Evolutionary conservation across 257 asterid genomes (phyloP).

Genomic region (Capsicum pubescens): DNA sequence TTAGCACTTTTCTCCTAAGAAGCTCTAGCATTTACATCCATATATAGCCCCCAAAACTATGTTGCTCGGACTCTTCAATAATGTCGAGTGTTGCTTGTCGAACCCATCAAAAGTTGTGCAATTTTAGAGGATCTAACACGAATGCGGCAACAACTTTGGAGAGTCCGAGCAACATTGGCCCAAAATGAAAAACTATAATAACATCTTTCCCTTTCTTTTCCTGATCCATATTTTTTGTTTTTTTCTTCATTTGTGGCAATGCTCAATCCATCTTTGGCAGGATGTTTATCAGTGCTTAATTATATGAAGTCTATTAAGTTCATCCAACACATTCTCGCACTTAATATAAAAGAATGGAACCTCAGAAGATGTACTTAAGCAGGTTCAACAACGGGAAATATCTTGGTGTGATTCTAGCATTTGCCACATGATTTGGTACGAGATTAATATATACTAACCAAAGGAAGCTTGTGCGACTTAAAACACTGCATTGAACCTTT

Average conservation of each 20-base stretch:
- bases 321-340: not conserved
- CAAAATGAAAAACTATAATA: not conserved
- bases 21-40: conserved; percentile 6
- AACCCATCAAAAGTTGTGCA: not conserved
- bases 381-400: not conserved
- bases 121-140: not conserved
- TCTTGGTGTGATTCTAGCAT: not conserved
- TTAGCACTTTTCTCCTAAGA: not conserved
- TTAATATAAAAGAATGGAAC: not conserved
- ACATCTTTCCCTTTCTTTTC: not conserved
- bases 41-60: not conserved
- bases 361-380: not conserved
- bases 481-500: not conserved
- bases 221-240: not conserved
- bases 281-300: not conserved
- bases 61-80: not conserved
- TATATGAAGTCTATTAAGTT: not conserved
- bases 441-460: not conserved
- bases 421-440: not conserved
- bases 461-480: not conserved
- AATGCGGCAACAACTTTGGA: not conserved
- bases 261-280: not conserved
- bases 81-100: not conserved
- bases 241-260: not conserved
- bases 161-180: not conserved